Conservation (phyloP, 352 stramenopile genomes). For the Chrysophaeum taylorii region DNA sequence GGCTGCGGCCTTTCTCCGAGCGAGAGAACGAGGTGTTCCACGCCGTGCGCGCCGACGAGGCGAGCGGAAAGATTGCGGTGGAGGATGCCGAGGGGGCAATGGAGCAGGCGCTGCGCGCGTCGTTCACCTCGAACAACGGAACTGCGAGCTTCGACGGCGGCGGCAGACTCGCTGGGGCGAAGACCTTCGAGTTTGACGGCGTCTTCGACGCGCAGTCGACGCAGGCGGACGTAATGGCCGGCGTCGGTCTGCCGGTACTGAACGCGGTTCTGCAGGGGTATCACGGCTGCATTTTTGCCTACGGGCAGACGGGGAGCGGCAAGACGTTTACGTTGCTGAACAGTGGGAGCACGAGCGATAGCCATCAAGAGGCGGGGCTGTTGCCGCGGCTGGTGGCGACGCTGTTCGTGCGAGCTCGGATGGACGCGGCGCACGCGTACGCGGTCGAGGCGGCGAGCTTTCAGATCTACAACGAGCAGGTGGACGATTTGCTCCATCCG, state of each 20-base stretch:
- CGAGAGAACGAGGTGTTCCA: conserved; percentile 15
- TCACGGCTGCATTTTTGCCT: conserved; percentile 75
- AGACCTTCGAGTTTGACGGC: conserved; percentile 64
- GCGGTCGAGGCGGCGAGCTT: conserved; percentile 49
- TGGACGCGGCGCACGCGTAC: conserved; percentile 40
- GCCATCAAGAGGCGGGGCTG: conserved; percentile 51
- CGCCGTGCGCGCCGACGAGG: conserved; percentile 4
- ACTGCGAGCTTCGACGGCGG: background rate
- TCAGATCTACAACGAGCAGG: conserved; percentile 78
- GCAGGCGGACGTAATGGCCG: conserved; percentile 66
- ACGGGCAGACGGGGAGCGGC: conserved; percentile 67
- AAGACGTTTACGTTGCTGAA: conserved; percentile 74
- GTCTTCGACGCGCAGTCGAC: conserved; percentile 53
- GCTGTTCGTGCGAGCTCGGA: background rate
- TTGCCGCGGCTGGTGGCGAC: conserved; percentile 58
- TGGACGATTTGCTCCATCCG: conserved; percentile 67
- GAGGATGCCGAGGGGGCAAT: conserved; percentile 20
- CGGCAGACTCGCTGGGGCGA: conserved; percentile 36
- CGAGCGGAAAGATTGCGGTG: conserved; percentile 3
- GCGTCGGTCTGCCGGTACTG: conserved; percentile 55
- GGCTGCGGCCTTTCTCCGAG: conserved; percentile 18
- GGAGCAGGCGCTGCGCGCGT: background rate
- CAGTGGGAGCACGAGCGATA: background rate
- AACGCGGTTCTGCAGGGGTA: conserved; percentile 67
- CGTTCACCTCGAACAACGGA: too few relatives aligned